Evolutionary conservation across 139 green algal species (phyloP).

Genomic region (Monoraphidium neglectum): DNA sequence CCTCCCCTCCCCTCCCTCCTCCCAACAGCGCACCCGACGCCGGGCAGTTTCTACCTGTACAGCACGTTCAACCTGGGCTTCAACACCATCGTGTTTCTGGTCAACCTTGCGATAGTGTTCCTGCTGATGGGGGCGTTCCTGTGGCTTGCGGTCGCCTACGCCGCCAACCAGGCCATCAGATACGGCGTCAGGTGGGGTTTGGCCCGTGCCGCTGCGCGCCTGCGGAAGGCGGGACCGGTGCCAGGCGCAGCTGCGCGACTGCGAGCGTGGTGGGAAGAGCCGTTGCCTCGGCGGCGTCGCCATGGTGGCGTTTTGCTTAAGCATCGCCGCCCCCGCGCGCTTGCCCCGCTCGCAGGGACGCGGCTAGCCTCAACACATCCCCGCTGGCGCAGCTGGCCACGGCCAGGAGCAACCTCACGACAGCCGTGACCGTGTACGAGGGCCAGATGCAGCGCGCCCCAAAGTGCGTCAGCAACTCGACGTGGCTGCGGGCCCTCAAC

Average conservation of each 20-base stretch:
- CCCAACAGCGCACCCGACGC: slow-evolving; percentile 6
- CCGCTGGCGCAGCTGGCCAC: slow-evolving; percentile 5
- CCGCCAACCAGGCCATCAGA: slow-evolving; percentile 28
- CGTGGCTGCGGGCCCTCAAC: slow-evolving; percentile 23
- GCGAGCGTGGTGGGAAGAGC: too few relatives aligned
- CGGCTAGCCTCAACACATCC: background rate
- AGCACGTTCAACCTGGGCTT: slow-evolving; percentile 30
- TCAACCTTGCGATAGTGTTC: slow-evolving; percentile 31
- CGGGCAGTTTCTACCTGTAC: slow-evolving; percentile 27
- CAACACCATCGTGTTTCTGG: slow-evolving; percentile 34
- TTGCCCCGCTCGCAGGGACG: slow-evolving; percentile 16
- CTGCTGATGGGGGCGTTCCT: slow-evolving; percentile 32
- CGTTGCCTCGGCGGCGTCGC: too few relatives aligned
- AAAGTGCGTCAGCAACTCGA: slow-evolving; percentile 19
- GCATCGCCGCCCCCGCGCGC: too few relatives aligned
- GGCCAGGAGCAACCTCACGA: slow-evolving; percentile 14
- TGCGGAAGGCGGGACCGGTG: too few relatives aligned
- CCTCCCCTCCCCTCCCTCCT: background rate
- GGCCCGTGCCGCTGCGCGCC: too few relatives aligned
- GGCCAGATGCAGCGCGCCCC: slow-evolving; percentile 14
- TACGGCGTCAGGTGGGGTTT: slow-evolving; percentile 21
- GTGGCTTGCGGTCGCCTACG: slow-evolving; percentile 34
- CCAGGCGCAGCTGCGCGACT: too few relatives aligned
- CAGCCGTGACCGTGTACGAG: slow-evolving; percentile 20
- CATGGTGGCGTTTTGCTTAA: too few relatives aligned